These are phyloP conservation scores for Phytopythium montanum DNA, from an alignment of 352 stramenopile species.

Conservation along the genomic window DNA sequence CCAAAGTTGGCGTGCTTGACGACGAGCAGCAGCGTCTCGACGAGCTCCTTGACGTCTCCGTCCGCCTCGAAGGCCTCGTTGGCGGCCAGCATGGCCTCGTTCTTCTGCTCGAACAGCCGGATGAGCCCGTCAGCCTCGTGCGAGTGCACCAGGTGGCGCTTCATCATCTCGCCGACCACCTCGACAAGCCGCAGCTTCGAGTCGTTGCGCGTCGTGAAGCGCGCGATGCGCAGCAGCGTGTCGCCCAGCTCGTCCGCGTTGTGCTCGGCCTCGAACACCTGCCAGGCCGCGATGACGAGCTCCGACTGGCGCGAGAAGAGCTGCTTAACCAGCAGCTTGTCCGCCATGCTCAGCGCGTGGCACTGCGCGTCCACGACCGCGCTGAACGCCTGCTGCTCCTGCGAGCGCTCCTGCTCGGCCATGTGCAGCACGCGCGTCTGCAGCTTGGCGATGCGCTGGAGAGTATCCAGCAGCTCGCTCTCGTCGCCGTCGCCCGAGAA, in stretches of 20 bases:
- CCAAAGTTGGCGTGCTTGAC: conserved; percentile 78
- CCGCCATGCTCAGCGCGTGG: conserved; percentile 20
- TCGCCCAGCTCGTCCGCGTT: conserved; percentile 43
- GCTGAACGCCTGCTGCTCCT: conserved; percentile 20
- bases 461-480: conserved; percentile 63
- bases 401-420: conserved; percentile 24
- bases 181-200: conserved; percentile 47
- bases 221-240: conserved; percentile 46
- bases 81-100: conserved; percentile 66
- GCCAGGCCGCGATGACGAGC: conserved; percentile 46
- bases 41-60: conserved; percentile 66
- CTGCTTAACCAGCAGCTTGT: conserved; percentile 42
- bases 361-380: conserved; percentile 36
- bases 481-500: conserved; percentile 54
- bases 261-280: conserved; percentile 42
- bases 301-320: conserved; percentile 41
- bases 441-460: conserved; percentile 66
- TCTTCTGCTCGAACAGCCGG: conserved; percentile 55
- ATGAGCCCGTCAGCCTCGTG: conserved; percentile 65
- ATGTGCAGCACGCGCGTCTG: conserved; percentile 47
- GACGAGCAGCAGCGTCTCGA: conserved; percentile 75
- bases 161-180: conserved; percentile 70
- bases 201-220: conserved; percentile 47
- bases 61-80: conserved; percentile 74
- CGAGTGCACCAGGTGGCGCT: conserved; percentile 34